These are phyloP conservation scores for Asterochloris erici DNA, from an alignment of 139 green algal species.

Conservation along the genomic window DNA sequence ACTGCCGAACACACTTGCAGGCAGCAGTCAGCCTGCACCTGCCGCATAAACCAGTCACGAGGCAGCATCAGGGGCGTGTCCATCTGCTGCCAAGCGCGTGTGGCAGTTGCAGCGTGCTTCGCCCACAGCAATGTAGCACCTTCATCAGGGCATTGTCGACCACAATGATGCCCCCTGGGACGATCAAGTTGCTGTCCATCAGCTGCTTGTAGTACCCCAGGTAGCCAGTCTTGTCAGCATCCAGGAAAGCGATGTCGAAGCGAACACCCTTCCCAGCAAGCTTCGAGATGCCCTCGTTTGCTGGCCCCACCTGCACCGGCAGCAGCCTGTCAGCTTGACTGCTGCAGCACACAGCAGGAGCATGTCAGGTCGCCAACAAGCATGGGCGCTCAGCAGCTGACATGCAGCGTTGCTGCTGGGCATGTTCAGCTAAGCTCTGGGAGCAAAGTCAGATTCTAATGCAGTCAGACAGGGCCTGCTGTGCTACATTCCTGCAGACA, in stretches of 20 bases:
- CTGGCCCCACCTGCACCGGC: slow-evolving; percentile 26
- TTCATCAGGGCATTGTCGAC: slow-evolving; percentile 59
- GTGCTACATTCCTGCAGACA: too few relatives aligned
- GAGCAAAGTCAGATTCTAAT: too few relatives aligned
- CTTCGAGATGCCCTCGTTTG: slow-evolving; percentile 24
- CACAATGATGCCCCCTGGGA: slow-evolving; percentile 35
- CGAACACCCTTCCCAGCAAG: slow-evolving; percentile 23
- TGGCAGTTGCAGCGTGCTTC: not conserved
- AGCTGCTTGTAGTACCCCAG: slow-evolving; percentile 39
- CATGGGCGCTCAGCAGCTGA: too few relatives aligned
- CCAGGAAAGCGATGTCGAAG: slow-evolving; percentile 49
- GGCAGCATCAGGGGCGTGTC: too few relatives aligned
- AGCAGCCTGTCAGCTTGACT: not conserved
- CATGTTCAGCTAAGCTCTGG: too few relatives aligned
- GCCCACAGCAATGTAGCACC: slow-evolving; percentile 6
- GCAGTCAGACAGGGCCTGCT: too few relatives aligned
- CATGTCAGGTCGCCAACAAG: too few relatives aligned
- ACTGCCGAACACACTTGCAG: too few relatives aligned
- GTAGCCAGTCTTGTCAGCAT: slow-evolving; percentile 56
- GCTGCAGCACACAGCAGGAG: too few relatives aligned
- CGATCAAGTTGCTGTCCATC: slow-evolving; percentile 44
- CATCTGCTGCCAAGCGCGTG: not conserved
- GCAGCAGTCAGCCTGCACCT: too few relatives aligned
- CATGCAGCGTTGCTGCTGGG: too few relatives aligned
- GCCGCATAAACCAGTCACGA: too few relatives aligned